Conservation (phyloP, 208 protist species). For the Acanthamoeba royreba region DNA sequence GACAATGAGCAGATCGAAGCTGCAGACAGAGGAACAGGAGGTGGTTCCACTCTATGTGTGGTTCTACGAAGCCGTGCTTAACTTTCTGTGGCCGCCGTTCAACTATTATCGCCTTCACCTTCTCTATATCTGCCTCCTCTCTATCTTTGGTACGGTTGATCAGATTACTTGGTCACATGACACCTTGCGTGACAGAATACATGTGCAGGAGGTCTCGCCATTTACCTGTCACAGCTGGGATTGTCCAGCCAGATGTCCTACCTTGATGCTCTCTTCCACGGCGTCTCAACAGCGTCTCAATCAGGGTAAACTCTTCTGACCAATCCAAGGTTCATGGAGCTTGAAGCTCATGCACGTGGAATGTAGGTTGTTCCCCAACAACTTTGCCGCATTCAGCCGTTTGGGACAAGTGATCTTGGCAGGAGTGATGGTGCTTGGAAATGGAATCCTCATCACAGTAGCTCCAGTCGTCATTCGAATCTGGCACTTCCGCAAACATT, state of each 20-base stretch:
- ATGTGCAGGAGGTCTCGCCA: background rate
- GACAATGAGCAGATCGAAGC: too few species aligned
- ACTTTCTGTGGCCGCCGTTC: background rate
- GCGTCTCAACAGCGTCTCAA: background rate
- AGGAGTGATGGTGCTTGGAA: background rate
- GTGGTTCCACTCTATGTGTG: background rate
- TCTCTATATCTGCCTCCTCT: background rate
- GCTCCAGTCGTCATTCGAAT: background rate
- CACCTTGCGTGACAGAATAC: background rate
- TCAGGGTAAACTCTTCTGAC: background rate
- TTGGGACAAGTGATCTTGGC: background rate
- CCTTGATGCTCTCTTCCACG: background rate
- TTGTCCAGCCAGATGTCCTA: background rate
- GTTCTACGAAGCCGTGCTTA: background rate
- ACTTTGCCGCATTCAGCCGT: background rate
- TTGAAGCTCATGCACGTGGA: background rate
- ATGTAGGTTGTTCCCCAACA: background rate
- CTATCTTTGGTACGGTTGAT: background rate
- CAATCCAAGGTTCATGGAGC: background rate
- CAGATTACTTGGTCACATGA: too few species aligned
- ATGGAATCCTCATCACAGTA: background rate
- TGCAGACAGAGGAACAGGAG: background rate
- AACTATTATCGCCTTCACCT: background rate
- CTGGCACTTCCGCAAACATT: background rate
- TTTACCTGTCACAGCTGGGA: background rate